These are phyloP conservation scores for Areca catechu DNA, from an alignment of 176 grass and related monocot genomes.

Conservation along the genomic window DNA sequence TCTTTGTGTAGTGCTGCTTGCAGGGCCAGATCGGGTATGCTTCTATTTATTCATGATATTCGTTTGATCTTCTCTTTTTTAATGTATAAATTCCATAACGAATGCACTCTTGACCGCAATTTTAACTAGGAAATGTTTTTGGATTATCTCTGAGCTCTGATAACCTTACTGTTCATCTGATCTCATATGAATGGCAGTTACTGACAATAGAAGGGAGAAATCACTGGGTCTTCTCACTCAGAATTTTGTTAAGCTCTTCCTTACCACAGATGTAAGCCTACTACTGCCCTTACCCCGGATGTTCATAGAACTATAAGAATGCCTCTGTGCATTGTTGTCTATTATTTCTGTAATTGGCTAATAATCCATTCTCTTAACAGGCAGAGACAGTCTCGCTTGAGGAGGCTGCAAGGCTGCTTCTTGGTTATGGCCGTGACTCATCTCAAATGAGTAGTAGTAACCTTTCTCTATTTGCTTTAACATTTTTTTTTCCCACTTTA, in stretches of 20 bases:
- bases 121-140: too few species aligned
- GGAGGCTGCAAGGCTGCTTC: slow-evolving; percentile 59
- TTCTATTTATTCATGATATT: too few species aligned
- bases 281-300: not conserved
- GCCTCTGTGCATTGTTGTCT: too few species aligned
- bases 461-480: not conserved
- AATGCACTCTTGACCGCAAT: too few species aligned
- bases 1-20: slow-evolving; percentile 8
- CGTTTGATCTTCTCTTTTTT: too few species aligned
- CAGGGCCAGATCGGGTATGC: slow-evolving; percentile 52
- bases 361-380: slow-evolving; percentile 20
- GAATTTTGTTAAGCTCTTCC: slow-evolving; percentile 92
- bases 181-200: slow-evolving; percentile 1
- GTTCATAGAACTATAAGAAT: not conserved
- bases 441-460: slow-evolving; percentile 75
- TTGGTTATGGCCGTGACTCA: slow-evolving; percentile 54
- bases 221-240: slow-evolving; percentile 80
- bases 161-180: too few species aligned
- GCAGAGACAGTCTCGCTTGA: slow-evolving; percentile 53
- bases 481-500: too few species aligned
- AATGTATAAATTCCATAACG: too few species aligned
- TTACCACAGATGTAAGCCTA: slow-evolving; percentile 57
- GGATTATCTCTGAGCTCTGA: too few species aligned
- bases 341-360: too few species aligned
- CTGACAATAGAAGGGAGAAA: slow-evolving; percentile 76